Evolutionary conservation across 768 basidiomycete genomes (phyloP).

Genomic region (Boletus rubroflammeus): DNA sequence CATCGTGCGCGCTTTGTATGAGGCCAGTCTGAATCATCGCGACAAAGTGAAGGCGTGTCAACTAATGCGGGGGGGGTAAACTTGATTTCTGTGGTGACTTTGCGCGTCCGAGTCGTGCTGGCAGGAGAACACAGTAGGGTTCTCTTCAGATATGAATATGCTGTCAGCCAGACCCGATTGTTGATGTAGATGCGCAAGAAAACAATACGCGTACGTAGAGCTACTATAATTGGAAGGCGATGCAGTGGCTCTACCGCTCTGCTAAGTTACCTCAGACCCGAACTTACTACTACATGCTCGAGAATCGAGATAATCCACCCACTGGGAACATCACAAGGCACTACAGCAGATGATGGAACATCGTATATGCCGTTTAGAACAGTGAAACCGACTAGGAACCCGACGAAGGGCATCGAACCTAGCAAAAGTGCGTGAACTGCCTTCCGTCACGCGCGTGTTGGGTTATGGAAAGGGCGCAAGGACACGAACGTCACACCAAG

Average conservation of each 20-base stretch:
- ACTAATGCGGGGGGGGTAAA: no score
- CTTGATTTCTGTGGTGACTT: neutral
- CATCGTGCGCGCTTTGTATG: constrained; percentile 72
- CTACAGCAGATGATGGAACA: no score
- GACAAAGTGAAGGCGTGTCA: neutral
- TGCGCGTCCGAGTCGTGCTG: neutral
- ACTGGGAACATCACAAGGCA: no score
- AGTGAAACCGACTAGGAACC: no score
- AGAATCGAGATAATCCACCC: no score
- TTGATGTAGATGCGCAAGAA: neutral
- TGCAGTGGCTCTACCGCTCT: no score
- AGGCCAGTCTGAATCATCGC: constrained; percentile 77
- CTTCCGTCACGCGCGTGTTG: no score
- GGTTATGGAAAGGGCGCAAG: neutral
- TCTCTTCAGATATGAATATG: neutral
- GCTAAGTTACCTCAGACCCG: no score
- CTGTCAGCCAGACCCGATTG: neutral
- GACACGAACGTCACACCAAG: neutral
- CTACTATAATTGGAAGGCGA: neutral
- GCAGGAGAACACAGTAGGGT: neutral
- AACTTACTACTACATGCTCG: no score
- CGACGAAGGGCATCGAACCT: no score
- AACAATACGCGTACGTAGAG: neutral
- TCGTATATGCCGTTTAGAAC: no score
- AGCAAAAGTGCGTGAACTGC: no score